Percentiles rank a stretch among this genome's conserved stretches.
These are phyloP conservation scores for Stephania yunnanensis DNA, from an alignment of 164 flowering plant species.

Conservation along the genomic window DNA sequence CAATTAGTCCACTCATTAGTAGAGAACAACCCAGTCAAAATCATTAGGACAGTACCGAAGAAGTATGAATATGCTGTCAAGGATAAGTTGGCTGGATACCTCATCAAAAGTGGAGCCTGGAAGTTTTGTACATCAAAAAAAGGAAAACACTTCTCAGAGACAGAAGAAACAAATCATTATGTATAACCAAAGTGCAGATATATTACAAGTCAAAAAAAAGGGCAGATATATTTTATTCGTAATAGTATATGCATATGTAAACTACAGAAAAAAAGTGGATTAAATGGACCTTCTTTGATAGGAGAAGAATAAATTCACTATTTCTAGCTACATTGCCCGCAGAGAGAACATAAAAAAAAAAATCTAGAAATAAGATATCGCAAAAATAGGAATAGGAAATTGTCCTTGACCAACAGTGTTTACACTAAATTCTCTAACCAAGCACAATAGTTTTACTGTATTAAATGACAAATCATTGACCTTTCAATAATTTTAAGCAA, in stretches of 20 bases:
- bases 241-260: too few relatives aligned
- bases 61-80: conserved; percentile 87
- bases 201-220: not conserved
- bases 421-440: not conserved
- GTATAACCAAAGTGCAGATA: not conserved
- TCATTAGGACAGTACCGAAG: conserved; percentile 80
- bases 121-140: conserved; percentile 12
- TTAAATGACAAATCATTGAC: not conserved
- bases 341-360: not conserved
- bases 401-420: not conserved
- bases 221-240: not conserved
- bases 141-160: not conserved
- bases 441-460: not conserved
- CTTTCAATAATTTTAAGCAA: not conserved
- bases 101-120: conserved; percentile 81
- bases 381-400: not conserved
- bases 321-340: not conserved
- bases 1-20: conserved; percentile 59
- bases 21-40: conserved; percentile 51
- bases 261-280: not conserved
- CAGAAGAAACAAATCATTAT: not conserved
- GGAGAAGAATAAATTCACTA: not conserved
- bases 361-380: not conserved
- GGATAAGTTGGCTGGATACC: conserved; percentile 86
- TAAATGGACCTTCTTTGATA: not conserved